These are phyloP conservation scores for Annulohypoxylon truncatum DNA, from an alignment of 2,329 filamentous ascomycete genomes.

Conservation along the genomic window DNA sequence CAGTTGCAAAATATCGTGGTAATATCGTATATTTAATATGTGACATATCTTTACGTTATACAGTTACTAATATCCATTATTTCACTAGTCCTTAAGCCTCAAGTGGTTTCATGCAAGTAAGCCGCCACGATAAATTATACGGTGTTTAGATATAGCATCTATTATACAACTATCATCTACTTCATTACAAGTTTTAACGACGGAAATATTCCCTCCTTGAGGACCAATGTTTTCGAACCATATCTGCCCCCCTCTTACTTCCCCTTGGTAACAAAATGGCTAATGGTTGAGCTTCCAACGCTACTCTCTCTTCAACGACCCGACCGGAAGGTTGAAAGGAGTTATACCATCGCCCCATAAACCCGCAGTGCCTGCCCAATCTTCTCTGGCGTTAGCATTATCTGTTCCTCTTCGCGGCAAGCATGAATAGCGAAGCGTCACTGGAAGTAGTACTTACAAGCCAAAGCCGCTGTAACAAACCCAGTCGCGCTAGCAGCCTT, in stretches of 20 bases:
- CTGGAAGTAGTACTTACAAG: constrained; percentile 37
- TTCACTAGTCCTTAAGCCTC: no score
- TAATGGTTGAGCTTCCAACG: not conserved
- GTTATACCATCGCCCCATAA: constrained; percentile 18
- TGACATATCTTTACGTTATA: no score
- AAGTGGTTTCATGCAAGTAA: no score
- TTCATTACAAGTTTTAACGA: not conserved
- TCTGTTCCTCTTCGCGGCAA: not conserved
- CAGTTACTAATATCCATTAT: no score
- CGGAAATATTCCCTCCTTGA: not conserved
- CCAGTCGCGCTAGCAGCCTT: constrained; percentile 44
- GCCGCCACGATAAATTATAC: no score
- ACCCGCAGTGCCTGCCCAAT: constrained; percentile 13
- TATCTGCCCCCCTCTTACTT: not conserved
- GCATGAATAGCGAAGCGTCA: not conserved
- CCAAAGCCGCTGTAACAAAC: constrained; percentile 38
- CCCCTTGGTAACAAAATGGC: not conserved
- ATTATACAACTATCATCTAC: not conserved
- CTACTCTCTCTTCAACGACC: constrained; percentile 24
- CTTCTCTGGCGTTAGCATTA: constrained; percentile 16
- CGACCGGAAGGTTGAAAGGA: constrained; percentile 21
- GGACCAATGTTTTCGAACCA: not conserved
- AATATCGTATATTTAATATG: no score
- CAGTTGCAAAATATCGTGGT: no score
- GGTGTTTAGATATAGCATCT: no score